Base-by-base conservation (phyloP, 352 stramenopile species). In the Peronospora destructor region DNA sequence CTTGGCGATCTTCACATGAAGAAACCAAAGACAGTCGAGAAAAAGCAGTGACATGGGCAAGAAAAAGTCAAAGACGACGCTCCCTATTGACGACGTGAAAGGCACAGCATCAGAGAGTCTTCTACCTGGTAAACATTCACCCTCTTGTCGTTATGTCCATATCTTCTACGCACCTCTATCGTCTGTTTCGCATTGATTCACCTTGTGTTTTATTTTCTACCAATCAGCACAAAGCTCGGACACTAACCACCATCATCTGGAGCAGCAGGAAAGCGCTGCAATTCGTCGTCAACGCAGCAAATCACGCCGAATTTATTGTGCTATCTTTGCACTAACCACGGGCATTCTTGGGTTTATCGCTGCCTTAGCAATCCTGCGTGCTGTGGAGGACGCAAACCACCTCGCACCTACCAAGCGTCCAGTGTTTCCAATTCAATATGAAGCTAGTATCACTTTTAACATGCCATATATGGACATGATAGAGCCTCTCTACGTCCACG, bases 381-480 rank as follows among this genome's bases (percentile, higher is more conserved):
- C 79, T 5, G 80, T 91, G 30, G 73, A 90, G 48, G 74, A 94
- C 42, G 80, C 76, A 17, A 89, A 76, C 52, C 82, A 71, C 45
- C 64, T 89, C 12, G 59, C 73, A 4, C 83, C 83, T 10, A 87
- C 77, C 13, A 78, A 84, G 34, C 68, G 78, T 1, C 81, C 82
- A 7, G 43, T 66, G 5, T 93, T 94, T 46, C 81, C 85, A 14
- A 71, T 53, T n/a, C 79, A 91, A 52, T 95, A 93, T 49, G 82
- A 94, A 62, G 85, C 84, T 45, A 94, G 81, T 17, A 52, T 95
- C 13, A 92, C 76, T 0, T 74, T 95, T 49, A 81, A 87, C 55
- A 90, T 95, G 77, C 83, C 85, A 1, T 95, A 95, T 52, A 91
- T 93, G 41, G 64, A 91, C 51, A 82, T 95, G 51, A 70, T 90